phyloP scores from a whole-genome alignment of 192 early-diverging fungal species.

The Diversispora epigaea region DNA sequence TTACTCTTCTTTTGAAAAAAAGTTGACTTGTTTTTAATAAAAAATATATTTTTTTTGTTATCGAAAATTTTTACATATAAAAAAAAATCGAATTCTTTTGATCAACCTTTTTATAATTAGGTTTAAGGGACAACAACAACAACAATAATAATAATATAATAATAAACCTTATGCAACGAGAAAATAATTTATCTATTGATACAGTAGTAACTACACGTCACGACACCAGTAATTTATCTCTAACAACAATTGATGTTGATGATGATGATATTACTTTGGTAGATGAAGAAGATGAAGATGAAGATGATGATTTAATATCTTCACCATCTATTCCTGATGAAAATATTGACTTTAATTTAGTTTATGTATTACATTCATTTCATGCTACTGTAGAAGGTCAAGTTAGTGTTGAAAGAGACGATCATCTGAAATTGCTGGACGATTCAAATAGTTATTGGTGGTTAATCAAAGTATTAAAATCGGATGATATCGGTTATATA shows the following conservation, averaged over 20 bases:
- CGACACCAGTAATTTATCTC: not conserved
- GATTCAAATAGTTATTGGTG: constrained; percentile 87
- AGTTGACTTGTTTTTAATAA: too few species aligned
- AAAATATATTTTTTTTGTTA: too few species aligned
- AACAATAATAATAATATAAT: not conserved
- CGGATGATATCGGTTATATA: constrained; percentile 78
- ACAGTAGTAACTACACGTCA: constrained; percentile 11
- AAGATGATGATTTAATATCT: constrained; percentile 46
- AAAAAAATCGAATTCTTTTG: too few species aligned
- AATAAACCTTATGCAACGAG: constrained; percentile 31
- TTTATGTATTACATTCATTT: constrained; percentile 89
- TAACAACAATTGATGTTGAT: not conserved
- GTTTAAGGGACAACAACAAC: too few species aligned
- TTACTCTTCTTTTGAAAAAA: too few species aligned
- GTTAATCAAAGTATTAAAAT: constrained; percentile 68
- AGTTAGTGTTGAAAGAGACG: constrained; percentile 75
- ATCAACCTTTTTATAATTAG: too few species aligned
- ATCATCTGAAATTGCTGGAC: constrained; percentile 74
- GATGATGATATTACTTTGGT: not conserved
- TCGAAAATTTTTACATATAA: too few species aligned
- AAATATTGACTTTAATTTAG: constrained; percentile 73
- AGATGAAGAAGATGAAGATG: constrained; percentile 36
- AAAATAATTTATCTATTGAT: constrained; percentile 30
- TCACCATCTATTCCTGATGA: constrained; percentile 52
- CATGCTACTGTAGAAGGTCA: constrained; percentile 84